Evolutionary conservation across 2,329 filamentous ascomycete species (phyloP), one percentile per base, ranked within the genome.

Genomic region (Cordyceps cateniannulata): DNA sequence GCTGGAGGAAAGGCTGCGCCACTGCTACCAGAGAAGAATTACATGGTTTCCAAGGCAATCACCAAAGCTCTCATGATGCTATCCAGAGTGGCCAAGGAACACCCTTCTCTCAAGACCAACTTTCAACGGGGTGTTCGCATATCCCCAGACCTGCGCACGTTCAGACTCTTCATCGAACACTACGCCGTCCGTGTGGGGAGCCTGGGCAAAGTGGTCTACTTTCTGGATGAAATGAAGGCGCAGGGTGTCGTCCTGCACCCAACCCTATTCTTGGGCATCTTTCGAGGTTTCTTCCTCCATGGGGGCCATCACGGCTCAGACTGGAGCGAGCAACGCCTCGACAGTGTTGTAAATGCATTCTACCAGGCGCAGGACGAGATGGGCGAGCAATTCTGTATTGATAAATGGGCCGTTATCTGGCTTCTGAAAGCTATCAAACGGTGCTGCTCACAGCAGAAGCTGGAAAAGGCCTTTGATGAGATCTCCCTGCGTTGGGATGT

Each of bases 201-300:
- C 65, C 79, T 97, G 24, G 77, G 85, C 45, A 85, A 85, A 64
- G 85, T 96, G 14, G 83, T 85, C 12, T 81, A 85, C 53, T 83
- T 91, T 49, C 76, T 99, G 24, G 82, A 85, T 51, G 93, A 98
- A 71, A 96, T 97, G 91, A 84, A 83, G 60, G 75, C 77, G 42
- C 86, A 86, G 65, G 76, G 81, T 3, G 79, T 96, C 3, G 83
- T 85, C 0, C 76, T 93, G 18, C 85, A 93, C 63, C 89, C 88
- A 6, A 83, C 88, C 61, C 83, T 96, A 25, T 97, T 93, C 68
- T 78, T 95, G 42, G 81, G 88, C 8, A 78, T 98, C 3, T 90
- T 98, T 75, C 88, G 91, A 67, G 92, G 90, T 0, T 99, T 98
- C 69, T 80, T 82, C 35, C 72, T 77, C 2, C 87, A 96, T 69